phyloP scores from a whole-genome alignment of 2,329 filamentous ascomycete genomes.

The Zarea fungicola region DNA sequence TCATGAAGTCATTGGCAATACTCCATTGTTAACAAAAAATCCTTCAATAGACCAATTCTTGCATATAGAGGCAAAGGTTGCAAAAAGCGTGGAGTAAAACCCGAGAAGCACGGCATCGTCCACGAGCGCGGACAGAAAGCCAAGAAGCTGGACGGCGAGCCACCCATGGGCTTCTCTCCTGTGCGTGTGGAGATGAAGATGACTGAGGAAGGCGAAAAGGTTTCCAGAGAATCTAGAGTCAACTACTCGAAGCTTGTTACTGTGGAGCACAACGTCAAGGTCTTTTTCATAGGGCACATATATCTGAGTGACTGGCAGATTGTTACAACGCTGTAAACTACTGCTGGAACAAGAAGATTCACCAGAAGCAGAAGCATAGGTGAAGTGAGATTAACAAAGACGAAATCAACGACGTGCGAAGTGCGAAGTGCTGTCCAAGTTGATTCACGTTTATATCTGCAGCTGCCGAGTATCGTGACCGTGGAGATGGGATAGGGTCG shows the following conservation, averaged over 20 bases:
- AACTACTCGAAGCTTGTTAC: constrained; percentile 54
- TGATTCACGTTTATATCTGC: too few species aligned
- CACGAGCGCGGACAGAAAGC: constrained; percentile 32
- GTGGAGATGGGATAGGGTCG: too few species aligned
- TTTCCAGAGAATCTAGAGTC: constrained; percentile 47
- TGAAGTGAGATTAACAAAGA: too few species aligned
- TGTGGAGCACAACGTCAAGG: constrained; percentile 52
- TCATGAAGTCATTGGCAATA: not conserved
- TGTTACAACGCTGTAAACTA: constrained; percentile 41
- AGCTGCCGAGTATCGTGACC: too few species aligned
- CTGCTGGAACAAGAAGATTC: constrained; percentile 45
- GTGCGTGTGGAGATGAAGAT: constrained; percentile 42
- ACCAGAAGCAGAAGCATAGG: constrained; percentile 24
- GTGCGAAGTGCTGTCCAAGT: too few species aligned
- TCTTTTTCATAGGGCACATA: constrained; percentile 52
- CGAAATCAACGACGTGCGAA: too few species aligned
- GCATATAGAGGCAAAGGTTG: constrained; percentile 51
- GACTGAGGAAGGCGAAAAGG: constrained; percentile 36
- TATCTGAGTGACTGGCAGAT: constrained; percentile 32
- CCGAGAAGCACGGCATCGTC: constrained; percentile 50
- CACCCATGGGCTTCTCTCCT: constrained; percentile 42
- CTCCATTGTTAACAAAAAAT: constrained; percentile 5
- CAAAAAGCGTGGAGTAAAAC: constrained; percentile 47
- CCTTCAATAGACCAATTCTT: constrained; percentile 43
- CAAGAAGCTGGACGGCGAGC: constrained; percentile 34